phyloP scores from a whole-genome alignment of 345 rosid genomes.

The Aquilaria yunnanensis region DNA sequence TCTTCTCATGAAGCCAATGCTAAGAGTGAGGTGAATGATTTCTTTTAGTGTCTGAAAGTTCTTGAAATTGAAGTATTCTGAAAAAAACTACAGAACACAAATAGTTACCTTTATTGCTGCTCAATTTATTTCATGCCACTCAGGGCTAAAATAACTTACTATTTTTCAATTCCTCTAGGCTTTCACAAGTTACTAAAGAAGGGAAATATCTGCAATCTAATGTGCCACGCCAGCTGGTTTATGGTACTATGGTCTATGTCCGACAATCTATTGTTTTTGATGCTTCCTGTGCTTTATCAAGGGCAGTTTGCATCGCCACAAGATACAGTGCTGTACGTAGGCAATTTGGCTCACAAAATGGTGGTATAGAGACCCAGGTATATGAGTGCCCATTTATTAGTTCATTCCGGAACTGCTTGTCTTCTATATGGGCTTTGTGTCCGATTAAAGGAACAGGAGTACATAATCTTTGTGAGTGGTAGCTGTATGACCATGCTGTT shows the following conservation, averaged over 20 bases:
- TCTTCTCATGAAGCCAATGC: no score
- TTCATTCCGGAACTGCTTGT: background rate
- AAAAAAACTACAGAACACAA: no score
- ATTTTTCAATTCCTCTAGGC: constrained; percentile 43
- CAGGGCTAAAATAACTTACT: constrained; percentile 3
- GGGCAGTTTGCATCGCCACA: constrained; percentile 96
- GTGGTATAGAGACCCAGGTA: constrained; percentile 89
- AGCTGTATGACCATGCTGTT: no score
- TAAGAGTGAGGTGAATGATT: no score
- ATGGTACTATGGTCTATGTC: constrained; percentile 95
- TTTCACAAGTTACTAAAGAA: constrained; percentile 83
- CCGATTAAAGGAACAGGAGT: no score
- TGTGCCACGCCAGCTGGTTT: constrained; percentile 85
- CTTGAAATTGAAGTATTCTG: no score
- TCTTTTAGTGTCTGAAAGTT: no score
- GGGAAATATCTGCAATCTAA: constrained; percentile 73
- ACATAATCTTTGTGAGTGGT: no score
- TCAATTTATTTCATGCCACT: no score
- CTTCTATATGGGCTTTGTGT: no score
- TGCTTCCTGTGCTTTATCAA: constrained; percentile 83
- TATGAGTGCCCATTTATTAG: background rate
- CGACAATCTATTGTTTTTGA: constrained; percentile 81
- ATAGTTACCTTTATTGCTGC: no score
- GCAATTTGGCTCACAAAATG: constrained; percentile 79
- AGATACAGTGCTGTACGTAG: constrained; percentile 96